phyloP scores from a whole-genome alignment of 2,329 filamentous ascomycete genomes.

The Paecilomyces fulvus region DNA sequence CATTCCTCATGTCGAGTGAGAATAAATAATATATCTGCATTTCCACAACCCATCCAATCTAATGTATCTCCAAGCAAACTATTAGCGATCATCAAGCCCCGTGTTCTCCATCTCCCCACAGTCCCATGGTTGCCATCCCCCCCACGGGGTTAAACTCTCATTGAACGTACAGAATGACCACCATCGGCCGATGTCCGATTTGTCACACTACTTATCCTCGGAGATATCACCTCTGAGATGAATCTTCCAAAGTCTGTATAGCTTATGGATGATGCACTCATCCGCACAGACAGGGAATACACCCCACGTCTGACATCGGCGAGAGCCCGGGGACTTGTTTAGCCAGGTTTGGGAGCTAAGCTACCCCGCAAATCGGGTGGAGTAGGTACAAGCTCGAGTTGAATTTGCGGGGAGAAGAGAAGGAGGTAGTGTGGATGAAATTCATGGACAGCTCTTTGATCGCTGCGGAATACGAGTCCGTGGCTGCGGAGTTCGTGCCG shows the following conservation, averaged over 20 bases:
- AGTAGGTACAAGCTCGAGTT: neutral
- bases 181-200: neutral
- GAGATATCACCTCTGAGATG: neutral
- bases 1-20: too few species aligned
- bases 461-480: neutral
- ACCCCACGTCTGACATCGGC: neutral
- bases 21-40: too few species aligned
- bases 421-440: neutral
- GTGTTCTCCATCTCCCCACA: neutral
- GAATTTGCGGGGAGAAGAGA: neutral
- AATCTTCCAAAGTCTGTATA: neutral
- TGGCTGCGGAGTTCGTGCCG: neutral
- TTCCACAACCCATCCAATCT: neutral
- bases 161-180: neutral
- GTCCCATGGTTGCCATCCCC: neutral
- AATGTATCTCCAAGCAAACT: neutral
- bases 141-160: neutral
- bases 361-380: neutral
- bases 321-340: neutral
- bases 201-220: neutral
- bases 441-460: neutral
- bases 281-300: neutral
- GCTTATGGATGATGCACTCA: neutral
- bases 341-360: neutral
- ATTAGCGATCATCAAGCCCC: neutral